A percentile compares a stretch with the other conserved stretches of the same genome.
phyloP scores from a whole-genome alignment of 345 rosid species.

The Ceriops zippeliana region DNA sequence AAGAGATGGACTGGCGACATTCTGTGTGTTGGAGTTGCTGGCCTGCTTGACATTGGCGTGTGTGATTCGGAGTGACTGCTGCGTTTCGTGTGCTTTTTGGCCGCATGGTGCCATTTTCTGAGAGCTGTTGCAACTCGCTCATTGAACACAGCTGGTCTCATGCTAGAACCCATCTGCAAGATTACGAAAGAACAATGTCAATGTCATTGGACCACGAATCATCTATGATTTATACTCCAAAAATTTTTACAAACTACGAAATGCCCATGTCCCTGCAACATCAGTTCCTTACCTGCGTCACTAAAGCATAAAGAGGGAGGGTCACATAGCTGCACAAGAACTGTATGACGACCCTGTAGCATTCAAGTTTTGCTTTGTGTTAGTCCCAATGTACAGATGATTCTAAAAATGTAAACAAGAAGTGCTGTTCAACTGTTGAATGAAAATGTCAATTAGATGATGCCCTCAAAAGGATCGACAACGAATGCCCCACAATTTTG shows the following conservation, averaged over 20 bases:
- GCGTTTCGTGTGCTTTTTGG: constrained; percentile 58
- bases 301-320: constrained; percentile 92
- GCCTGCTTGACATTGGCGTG: constrained; percentile 61
- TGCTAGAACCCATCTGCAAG: constrained; percentile 75
- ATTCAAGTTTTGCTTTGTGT: neutral
- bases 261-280: too few relatives aligned
- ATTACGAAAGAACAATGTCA: neutral
- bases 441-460: too few relatives aligned
- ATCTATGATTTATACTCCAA: neutral
- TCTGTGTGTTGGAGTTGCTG: constrained; percentile 61
- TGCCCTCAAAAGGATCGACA: too few relatives aligned
- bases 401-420: too few relatives aligned
- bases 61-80: constrained; percentile 42
- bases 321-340: constrained; percentile 90
- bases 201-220: neutral
- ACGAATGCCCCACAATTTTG: neutral
- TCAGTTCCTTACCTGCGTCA: constrained; percentile 40
- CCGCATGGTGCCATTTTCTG: constrained; percentile 66
- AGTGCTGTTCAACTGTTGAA: too few relatives aligned
- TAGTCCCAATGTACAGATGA: neutral
- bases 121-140: constrained; percentile 72
- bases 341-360: constrained; percentile 68
- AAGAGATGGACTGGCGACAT: constrained; percentile 78
- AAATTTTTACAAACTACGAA: too few relatives aligned
- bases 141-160: constrained; percentile 82